Base-by-base conservation (phyloP, 208 protist genomes). In the Eutreptiella sp. region DNA sequence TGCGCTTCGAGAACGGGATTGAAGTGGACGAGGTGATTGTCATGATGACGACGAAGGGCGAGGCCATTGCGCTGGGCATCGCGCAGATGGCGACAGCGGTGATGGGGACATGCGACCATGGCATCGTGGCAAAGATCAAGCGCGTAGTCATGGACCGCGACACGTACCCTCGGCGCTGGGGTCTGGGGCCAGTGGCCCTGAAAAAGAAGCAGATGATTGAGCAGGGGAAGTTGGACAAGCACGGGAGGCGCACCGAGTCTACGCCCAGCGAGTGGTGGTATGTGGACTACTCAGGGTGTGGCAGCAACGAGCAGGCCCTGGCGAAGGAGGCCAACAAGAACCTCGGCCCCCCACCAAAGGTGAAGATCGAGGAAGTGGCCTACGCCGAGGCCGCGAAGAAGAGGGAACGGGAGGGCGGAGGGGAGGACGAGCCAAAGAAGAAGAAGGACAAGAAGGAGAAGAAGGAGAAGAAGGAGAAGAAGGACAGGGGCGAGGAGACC, bases 101-200 rank as follows among this genome's bases (percentile, higher is more conserved):
- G 47, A 98, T 99, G 85, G 81, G 81, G 1, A 94, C 87, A 3
- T 88, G 86, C 53, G 90, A 98, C 63, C 93, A 99, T 73, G 97
- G 97, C 47, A 89, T 98, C 58, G 92, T 95, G 28, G 89, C 89
- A 38, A 94, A 95, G 62, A 97, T 96, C 74, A 99, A 99, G 84
- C 87, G 97, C 63, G 97, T 99, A 24, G 97, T 99, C 53, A 99
- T 99, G 97, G 97, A 99, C 60, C 83, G 97, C 46, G 94, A 99
- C 72, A 98, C 94, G 1, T 99, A 99, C 80, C 96, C 96, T 21
- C 81, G 89, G 33, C 75, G 87, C 34, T 99, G 98, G 98, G 98
- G 98, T 62, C 73, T 98, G 0, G 96, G 94, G 34, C 89, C 86
- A 14, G 64, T 92, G 48, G 93, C 95, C 7, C 67, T 87, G 36